Evolutionary conservation across 352 stramenopile genomes (phyloP), one percentile per base, ranked within the genome.

Genomic region (Pythium myriotylum): DNA sequence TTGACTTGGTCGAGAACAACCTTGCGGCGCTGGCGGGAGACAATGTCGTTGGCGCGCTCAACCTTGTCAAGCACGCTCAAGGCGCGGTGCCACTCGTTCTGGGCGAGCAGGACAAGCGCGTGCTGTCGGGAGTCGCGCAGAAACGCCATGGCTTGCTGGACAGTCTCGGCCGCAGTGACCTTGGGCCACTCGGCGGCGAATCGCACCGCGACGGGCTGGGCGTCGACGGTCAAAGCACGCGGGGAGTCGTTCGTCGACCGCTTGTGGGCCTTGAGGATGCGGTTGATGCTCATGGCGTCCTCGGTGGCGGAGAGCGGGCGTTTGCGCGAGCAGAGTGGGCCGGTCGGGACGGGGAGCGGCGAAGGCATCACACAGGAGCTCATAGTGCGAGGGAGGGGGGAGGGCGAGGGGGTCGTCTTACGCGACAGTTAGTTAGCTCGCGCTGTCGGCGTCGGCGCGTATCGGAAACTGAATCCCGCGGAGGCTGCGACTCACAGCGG

Each of bases 51-150:
- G 37, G 83, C 83, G 22, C 81, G 81, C 63, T 92, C 83, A 47
- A 92, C 86, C 71, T 92, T 92, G 63, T 92, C 83, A 14, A 92
- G 72, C 52, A 92, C 81, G 39, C 64, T 70, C 26, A 92, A 60
- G 14, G 83, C 83, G 47, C 83, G 83, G 47, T 90, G 77, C 76
- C 81, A 92, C 54, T 92, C 68, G 68, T 89, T 89, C 67, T 92
- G 77, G 3, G 84, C 56, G 33, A 85, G 76, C 59, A 92, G 71
- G 33, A 73, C 73, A 14, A 92, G 64, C 37, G 83, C 83, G 62
- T 92, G 81, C 53, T 79, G 77, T 26, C 83, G 81, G 48, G 83
- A 89, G 58, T 88, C 84, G 65, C 87, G 83, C 27, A 92, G 73
- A 59, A 92, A 92, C 19, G 73, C 77, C 62, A 92, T 85, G 27